Evolutionary conservation across 352 stramenopile species (phyloP), one percentile per base, ranked within the genome.

Genomic region (Elongisporangium prolatum): DNA sequence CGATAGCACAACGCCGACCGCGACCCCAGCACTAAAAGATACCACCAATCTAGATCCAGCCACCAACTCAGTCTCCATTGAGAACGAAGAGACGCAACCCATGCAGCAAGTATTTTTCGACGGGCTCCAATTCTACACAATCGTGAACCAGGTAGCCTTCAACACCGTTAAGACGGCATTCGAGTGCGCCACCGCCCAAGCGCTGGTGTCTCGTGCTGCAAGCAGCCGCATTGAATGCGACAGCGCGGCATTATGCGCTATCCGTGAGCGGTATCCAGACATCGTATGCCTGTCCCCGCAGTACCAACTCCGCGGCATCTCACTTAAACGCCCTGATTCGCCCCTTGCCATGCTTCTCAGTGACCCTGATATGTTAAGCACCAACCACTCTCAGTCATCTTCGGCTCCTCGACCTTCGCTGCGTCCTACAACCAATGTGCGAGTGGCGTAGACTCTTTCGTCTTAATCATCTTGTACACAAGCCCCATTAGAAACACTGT

Each of bases 71-170:
- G 48, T 51, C 14, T 28, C 57, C 20, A 18, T 44, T 9, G 28
- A 53, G 21, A 50, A 69, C 3, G 60, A 24, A 16, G 57, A 68
- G 16, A 24, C 60, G 0, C 53, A 48, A 14, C 56, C 64, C 65
- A 51, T 61, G 25, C 64, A 71, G 24, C 58, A 48, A 25, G 56
- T 69, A 50, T 62, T 83, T 48, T 78, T 86, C 16, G 76, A 88
- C 34, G 80, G 80, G 3, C 54, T 91, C n/a, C 52, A 86, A 52
- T 91, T 89, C 61, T 91, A 89, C 68, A 60, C 72, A 13, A 67
- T 71, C n/a, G 68, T 91, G 20, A 77, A 55, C 34, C 61, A 71
- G 34, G 67, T 89, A 3, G 71, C 74, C 25, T 48, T 68, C 11
- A 37, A 61, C 11, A 76, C 69, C 5, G 73, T 80, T 11, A 51